These are phyloP conservation scores for Citrus glauca DNA, from an alignment of 345 rosid genomes.

Conservation along the genomic window DNA sequence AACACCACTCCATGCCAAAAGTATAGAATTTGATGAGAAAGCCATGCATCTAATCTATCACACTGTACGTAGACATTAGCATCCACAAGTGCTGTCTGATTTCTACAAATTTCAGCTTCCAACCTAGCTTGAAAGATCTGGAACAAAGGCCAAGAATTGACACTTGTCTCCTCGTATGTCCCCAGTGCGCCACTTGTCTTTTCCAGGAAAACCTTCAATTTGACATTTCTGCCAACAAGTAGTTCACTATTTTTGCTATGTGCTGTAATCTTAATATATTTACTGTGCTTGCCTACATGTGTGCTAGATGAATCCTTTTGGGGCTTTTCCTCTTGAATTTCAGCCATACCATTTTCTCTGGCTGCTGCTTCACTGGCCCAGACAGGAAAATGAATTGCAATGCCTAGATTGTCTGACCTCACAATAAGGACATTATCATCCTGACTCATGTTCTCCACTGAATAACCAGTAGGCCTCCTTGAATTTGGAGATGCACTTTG, in stretches of 20 bases:
- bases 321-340: conserved; percentile 22
- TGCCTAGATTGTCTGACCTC: conserved; percentile 54
- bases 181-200: conserved; percentile 43
- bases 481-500: conserved; percentile 25
- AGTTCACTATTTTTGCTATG: conserved; percentile 44
- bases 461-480: conserved; percentile 22
- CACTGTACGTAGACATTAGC: conserved; percentile 42
- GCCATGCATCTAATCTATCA: conserved; percentile 53
- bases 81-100: conserved; percentile 28
- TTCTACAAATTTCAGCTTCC: conserved; percentile 39
- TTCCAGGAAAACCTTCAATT: conserved; percentile 47
- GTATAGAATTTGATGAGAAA: conserved; percentile 65
- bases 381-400: conserved; percentile 54
- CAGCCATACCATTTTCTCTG: conserved; percentile 29
- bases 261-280: conserved; percentile 43
- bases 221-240: conserved; percentile 38
- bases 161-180: conserved; percentile 29
- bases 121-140: conserved; percentile 47
- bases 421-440: conserved; percentile 23
- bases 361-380: conserved; percentile 25
- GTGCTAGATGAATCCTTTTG: conserved; percentile 24
- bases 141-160: conserved; percentile 59
- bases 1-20: conserved; percentile 59
- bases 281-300: conserved; percentile 36
- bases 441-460: conserved; percentile 22